phyloP scores from a whole-genome alignment of 768 basidiomycete genomes.

The Pleurotus tuoliensis region DNA sequence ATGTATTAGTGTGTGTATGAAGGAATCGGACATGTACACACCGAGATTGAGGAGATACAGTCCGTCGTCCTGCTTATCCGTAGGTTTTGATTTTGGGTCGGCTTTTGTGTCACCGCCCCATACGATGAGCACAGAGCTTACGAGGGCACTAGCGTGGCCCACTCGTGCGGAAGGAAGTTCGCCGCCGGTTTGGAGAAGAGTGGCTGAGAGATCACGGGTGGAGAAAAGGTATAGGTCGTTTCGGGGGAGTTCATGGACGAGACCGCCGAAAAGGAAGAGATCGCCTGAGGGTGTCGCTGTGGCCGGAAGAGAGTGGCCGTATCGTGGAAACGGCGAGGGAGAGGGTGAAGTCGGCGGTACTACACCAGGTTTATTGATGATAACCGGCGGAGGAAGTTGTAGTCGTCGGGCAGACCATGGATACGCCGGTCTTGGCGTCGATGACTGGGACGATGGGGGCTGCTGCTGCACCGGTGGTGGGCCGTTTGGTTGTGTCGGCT shows the following conservation, averaged over 20 bases:
- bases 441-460: constrained; percentile 19
- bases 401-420: constrained; percentile 84
- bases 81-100: constrained; percentile 51
- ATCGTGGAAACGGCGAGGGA: constrained; percentile 91
- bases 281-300: constrained; percentile 78
- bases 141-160: constrained; percentile 95
- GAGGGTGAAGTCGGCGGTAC: constrained; percentile 66
- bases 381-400: constrained; percentile 60
- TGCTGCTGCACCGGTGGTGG: constrained; percentile 9
- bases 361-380: constrained; percentile 60
- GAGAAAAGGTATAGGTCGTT: constrained; percentile 95
- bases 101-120: constrained; percentile 99
- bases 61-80: constrained; percentile 85
- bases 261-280: constrained; percentile 94
- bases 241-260: constrained; percentile 83
- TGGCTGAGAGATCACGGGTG: constrained; percentile 72
- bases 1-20: background rate
- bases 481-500: background rate
- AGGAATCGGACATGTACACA: constrained; percentile 36
- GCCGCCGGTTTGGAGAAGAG: constrained; percentile 82
- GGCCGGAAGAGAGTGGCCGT: constrained; percentile 89
- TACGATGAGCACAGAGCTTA: constrained; percentile 92
- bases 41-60: constrained; percentile 93
- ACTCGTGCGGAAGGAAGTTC: constrained; percentile 87
- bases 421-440: constrained; percentile 58